phyloP scores from a whole-genome alignment of 192 early-diverging fungal genomes.

The Gaertneriomyces semiglobifer region DNA sequence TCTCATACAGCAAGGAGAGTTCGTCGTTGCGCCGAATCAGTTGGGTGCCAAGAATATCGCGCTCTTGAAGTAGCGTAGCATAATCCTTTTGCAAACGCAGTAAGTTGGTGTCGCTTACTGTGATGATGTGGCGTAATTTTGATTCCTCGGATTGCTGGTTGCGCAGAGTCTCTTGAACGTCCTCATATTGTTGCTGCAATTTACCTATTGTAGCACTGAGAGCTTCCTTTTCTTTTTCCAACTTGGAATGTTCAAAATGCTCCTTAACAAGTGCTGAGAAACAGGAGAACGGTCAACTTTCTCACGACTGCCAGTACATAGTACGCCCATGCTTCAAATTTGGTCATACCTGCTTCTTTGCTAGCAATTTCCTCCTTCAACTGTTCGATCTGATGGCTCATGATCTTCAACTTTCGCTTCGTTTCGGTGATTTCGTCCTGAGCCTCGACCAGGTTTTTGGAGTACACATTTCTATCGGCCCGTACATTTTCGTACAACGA shows the following conservation, averaged over 20 bases:
- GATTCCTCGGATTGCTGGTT: conserved; percentile 59
- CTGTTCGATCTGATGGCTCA: conserved; percentile 62
- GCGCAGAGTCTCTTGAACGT: conserved; percentile 47
- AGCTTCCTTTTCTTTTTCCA: conserved; percentile 62
- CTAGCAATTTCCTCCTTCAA: conserved; percentile 59
- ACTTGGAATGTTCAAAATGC: conserved; percentile 56
- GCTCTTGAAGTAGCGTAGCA: conserved; percentile 54
- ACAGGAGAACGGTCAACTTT: conserved; percentile 4
- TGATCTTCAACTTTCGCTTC: conserved; percentile 61
- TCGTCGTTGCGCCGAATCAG: conserved; percentile 59
- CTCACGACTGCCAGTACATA: background rate
- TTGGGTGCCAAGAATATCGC: conserved; percentile 60
- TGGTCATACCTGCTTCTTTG: conserved; percentile 48
- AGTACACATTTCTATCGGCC: conserved; percentile 58
- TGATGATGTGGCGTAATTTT: conserved; percentile 57
- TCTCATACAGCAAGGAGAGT: conserved; percentile 59
- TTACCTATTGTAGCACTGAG: conserved; percentile 51
- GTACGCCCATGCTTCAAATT: too few relatives aligned
- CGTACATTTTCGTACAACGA: conserved; percentile 57
- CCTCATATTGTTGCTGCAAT: conserved; percentile 51
- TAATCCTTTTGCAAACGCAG: conserved; percentile 59
- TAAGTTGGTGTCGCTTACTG: conserved; percentile 49
- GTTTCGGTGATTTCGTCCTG: conserved; percentile 64
- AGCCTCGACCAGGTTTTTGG: conserved; percentile 57
- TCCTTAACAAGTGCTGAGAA: conserved; percentile 55